Percentiles rank a stretch among this genome's conserved stretches.
Evolutionary conservation across 306 rosid species (phyloP).

Genomic region (Dalbergia oliveri): DNA sequence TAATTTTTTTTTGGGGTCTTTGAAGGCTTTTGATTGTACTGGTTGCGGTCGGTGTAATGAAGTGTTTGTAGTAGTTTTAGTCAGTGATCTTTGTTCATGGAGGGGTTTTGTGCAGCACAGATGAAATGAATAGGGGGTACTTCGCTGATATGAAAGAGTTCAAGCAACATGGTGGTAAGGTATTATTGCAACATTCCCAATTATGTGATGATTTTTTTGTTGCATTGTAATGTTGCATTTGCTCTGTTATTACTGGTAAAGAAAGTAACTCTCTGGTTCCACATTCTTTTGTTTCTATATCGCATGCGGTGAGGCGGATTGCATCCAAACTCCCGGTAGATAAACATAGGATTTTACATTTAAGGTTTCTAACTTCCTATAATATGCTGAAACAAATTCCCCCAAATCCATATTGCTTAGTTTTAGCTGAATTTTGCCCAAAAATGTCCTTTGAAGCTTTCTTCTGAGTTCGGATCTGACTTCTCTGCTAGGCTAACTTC

Average conservation of each 20-base stretch:
- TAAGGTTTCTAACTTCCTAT: background rate
- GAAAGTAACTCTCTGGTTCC: background rate
- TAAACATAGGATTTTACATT: background rate
- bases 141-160: conserved; percentile 83
- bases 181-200: conserved; percentile 12
- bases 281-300: conserved; percentile 11
- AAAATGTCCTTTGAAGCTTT: conserved; percentile 21
- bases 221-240: conserved; percentile 3
- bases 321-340: conserved; percentile 4
- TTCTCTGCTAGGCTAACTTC: conserved; percentile 30
- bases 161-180: conserved; percentile 91
- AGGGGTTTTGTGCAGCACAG: conserved; percentile 67
- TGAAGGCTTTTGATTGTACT: conserved; percentile 2
- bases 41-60: conserved; percentile 17
- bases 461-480: background rate
- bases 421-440: conserved; percentile 14
- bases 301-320: conserved; percentile 19
- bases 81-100: conserved; percentile 49
- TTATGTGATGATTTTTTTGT: background rate
- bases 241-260: background rate
- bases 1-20: background rate
- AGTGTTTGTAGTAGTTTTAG: conserved; percentile 8
- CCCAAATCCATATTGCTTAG: conserved; percentile 1
- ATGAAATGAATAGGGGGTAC: conserved; percentile 90
- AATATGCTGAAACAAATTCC: conserved; percentile 13